phyloP scores from a whole-genome alignment of 2,329 filamentous ascomycete species.

The Xylariaceae sp. region DNA sequence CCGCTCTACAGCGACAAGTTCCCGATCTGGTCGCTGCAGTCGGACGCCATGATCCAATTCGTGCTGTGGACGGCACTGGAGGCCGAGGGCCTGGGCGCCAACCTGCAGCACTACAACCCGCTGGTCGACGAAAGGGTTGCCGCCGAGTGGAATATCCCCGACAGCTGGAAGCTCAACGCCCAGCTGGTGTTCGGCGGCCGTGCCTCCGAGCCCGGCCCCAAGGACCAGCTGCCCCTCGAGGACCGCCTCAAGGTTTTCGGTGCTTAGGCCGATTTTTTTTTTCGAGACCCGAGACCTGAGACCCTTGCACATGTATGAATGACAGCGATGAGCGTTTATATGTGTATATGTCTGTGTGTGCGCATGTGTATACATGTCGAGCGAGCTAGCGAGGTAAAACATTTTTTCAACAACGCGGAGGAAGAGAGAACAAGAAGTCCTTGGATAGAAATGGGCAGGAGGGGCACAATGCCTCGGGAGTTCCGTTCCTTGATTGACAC shows the following conservation, averaged over 20 bases:
- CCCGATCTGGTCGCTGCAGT: conserved; percentile 74
- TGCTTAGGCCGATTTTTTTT: conserved; percentile 44
- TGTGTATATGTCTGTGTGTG: no score
- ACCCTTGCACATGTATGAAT: no score
- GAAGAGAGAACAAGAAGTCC: no score
- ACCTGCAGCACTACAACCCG: conserved; percentile 93
- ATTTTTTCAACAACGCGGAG: no score
- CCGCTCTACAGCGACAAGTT: conserved; percentile 79
- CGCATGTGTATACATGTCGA: no score
- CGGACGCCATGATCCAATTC: conserved; percentile 81
- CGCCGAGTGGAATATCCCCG: conserved; percentile 69
- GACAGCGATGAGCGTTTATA: no score
- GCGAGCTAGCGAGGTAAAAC: no score
- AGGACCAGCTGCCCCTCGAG: conserved; percentile 66
- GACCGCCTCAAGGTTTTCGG: conserved; percentile 69
- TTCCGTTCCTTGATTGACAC: no score
- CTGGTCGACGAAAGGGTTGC: conserved; percentile 75
- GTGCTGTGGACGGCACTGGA: conserved; percentile 81
- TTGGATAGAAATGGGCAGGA: no score
- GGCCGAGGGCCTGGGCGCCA: conserved; percentile 81
- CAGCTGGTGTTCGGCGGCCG: conserved; percentile 83
- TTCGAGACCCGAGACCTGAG: no score
- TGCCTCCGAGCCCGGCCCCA: conserved; percentile 59
- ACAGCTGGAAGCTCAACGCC: conserved; percentile 74
- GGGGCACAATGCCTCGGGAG: no score